Conservation (phyloP, 225 moss, liverwort and hornwort species). For the Bryoerythrophyllum caledonicum region DNA sequence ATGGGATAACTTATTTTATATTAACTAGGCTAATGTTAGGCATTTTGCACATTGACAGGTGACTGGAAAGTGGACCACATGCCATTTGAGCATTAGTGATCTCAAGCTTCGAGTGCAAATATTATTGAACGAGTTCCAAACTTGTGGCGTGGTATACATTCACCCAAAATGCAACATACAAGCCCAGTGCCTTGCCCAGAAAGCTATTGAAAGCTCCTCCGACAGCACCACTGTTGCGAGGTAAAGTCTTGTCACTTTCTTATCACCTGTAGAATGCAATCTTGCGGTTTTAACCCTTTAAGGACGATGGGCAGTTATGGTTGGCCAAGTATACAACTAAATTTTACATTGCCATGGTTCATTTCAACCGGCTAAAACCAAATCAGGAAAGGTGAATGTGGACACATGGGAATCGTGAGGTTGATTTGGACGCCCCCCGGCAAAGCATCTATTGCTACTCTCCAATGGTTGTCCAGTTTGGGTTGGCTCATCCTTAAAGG, state of each 20-base stretch:
- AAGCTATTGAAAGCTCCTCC: conserved; percentile 45
- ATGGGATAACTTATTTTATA: neutral
- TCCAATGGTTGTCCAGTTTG: too few species aligned
- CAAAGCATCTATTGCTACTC: too few species aligned
- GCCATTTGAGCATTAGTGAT: conserved; percentile 47
- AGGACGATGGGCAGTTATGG: too few species aligned
- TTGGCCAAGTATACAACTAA: too few species aligned
- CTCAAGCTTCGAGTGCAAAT: conserved; percentile 46
- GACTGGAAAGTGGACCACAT: conserved; percentile 52
- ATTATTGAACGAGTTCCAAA: conserved; percentile 43
- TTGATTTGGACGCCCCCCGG: too few species aligned
- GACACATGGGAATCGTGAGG: too few species aligned
- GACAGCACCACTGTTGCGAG: conserved; percentile 35
- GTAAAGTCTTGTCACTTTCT: conserved; percentile 19
- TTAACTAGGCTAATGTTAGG: too few species aligned
- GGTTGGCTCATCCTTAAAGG: too few species aligned
- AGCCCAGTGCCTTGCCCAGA: conserved; percentile 47
- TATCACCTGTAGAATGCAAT: neutral
- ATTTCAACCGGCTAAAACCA: too few species aligned
- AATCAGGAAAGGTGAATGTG: too few species aligned
- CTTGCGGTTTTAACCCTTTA: neutral
- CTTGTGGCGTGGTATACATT: conserved; percentile 49
- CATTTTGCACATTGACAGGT: conserved; percentile 26
- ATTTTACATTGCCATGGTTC: too few species aligned
- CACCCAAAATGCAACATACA: conserved; percentile 40